These are phyloP conservation scores for Yamadazyma sp. DNA, from an alignment of 805 yeast species.

Conservation along the genomic window DNA sequence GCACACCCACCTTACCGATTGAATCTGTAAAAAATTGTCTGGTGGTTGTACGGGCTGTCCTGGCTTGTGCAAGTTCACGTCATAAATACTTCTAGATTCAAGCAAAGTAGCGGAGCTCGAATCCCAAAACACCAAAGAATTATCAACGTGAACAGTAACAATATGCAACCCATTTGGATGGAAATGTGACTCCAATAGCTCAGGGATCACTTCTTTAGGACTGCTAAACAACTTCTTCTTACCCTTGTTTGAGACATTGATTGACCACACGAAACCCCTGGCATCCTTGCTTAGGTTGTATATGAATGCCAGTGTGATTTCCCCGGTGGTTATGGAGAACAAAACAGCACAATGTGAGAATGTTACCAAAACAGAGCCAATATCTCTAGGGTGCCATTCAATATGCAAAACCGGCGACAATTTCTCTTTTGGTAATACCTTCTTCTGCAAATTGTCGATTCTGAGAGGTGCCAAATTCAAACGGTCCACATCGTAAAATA, in stretches of 20 bases:
- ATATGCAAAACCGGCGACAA: constrained; percentile 65
- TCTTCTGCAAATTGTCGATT: constrained; percentile 69
- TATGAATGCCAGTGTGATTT: constrained; percentile 53
- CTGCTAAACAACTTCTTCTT: constrained; percentile 41
- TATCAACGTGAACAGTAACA: constrained; percentile 76
- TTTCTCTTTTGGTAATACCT: constrained; percentile 53
- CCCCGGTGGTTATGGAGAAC: constrained; percentile 63
- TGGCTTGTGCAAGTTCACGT: constrained; percentile 61
- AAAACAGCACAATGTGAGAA: constrained; percentile 68
- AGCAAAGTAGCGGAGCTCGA: constrained; percentile 70
- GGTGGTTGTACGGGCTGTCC: constrained; percentile 25
- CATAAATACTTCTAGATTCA: constrained; percentile 71
- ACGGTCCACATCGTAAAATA: constrained; percentile 80
- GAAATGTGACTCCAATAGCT: constrained; percentile 58
- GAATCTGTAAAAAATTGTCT: constrained; percentile 41
- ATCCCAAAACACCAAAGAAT: constrained; percentile 91
- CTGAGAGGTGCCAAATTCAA: constrained; percentile 63
- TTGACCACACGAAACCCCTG: constrained; percentile 51
- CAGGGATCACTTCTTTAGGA: constrained; percentile 33
- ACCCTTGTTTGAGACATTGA: constrained; percentile 34
- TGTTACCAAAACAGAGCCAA: constrained; percentile 72
- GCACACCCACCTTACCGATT: constrained; percentile 73
- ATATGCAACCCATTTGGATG: constrained; percentile 93
- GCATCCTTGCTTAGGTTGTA: constrained; percentile 68
- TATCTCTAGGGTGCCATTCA: constrained; percentile 86